Evolutionary conservation across 331 rosid species (phyloP).

Genomic region (Phaseolus coccineus): DNA sequence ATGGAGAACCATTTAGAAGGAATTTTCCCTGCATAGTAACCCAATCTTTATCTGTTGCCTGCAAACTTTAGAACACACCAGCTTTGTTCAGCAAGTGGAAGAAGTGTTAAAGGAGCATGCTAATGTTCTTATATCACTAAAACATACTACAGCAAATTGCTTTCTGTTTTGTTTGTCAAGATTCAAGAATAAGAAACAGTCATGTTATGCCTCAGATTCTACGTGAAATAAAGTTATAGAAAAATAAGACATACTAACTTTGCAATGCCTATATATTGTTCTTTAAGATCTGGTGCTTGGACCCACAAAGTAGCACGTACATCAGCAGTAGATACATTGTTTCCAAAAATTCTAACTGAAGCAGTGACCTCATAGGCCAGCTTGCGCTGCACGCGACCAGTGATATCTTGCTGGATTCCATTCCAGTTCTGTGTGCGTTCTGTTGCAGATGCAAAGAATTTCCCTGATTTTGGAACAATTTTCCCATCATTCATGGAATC

Average conservation of each 20-base stretch:
- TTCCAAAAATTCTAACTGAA: slow-evolving; percentile 75
- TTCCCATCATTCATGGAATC: slow-evolving; percentile 80
- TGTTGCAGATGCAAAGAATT: slow-evolving; percentile 75
- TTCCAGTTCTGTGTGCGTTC: slow-evolving; percentile 90
- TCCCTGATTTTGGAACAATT: slow-evolving; percentile 78
- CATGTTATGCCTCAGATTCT: neutral
- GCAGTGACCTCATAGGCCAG: slow-evolving; percentile 79
- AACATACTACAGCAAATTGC: slow-evolving; percentile 24
- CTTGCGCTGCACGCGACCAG: slow-evolving; percentile 81
- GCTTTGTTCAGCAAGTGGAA: slow-evolving; percentile 29
- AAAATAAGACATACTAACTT: slow-evolving; percentile 56
- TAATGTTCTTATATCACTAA: neutral
- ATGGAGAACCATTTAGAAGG: slow-evolving; percentile 81
- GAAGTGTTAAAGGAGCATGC: slow-evolving; percentile 20
- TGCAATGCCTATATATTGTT: slow-evolving; percentile 88
- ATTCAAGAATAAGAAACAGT: slow-evolving; percentile 36
- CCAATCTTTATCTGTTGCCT: slow-evolving; percentile 96
- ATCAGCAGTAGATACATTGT: slow-evolving; percentile 71
- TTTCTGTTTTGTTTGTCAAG: slow-evolving; percentile 11
- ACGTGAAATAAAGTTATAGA: neutral
- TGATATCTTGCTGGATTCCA: slow-evolving; percentile 95
- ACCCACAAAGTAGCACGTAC: slow-evolving; percentile 86
- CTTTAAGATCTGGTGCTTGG: slow-evolving; percentile 72
- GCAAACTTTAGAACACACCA: slow-evolving; percentile 65
- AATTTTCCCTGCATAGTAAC: slow-evolving; percentile 78